Percentiles rank a stretch among this genome's conserved stretches.
Conservation (phyloP, 2,329 filamentous ascomycete genomes). For the Teratosphaeria gauchensis region DNA sequence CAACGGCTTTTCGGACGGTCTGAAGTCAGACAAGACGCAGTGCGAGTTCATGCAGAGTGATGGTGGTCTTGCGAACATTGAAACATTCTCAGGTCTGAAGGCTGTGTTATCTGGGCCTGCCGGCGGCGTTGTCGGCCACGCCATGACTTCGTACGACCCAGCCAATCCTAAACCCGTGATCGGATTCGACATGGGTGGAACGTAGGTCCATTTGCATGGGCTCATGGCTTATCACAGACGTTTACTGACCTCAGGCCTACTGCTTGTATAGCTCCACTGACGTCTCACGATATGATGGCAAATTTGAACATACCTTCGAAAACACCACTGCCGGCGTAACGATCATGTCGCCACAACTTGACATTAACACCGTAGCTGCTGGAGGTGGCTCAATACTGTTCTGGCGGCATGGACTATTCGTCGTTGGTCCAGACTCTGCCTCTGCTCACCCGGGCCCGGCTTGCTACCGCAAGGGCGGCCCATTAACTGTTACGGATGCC, state of each 20-base stretch:
- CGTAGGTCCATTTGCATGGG: too few species aligned
- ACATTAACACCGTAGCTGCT: conserved; percentile 16
- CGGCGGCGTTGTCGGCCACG: conserved; percentile 27
- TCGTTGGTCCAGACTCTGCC: conserved; percentile 14
- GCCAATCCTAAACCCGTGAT: conserved; percentile 19
- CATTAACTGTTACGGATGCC: conserved; percentile 27
- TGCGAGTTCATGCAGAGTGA: conserved; percentile 29
- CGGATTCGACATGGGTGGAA: conserved; percentile 8
- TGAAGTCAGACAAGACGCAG: conserved; percentile 15
- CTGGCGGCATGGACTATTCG: conserved; percentile 11
- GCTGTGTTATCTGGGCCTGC: conserved; percentile 27
- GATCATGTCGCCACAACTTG: conserved; percentile 12
- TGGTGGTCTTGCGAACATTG: conserved; percentile 21
- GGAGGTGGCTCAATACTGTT: conserved; percentile 11
- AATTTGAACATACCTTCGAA: conserved; percentile 13
- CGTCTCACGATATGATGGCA: conserved; percentile 8
- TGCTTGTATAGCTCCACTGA: conserved; percentile 6
- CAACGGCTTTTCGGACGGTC: conserved; percentile 17
- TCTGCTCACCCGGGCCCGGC: conserved; percentile 25
- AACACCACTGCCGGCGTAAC: conserved; percentile 11
- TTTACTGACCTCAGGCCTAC: too few species aligned
- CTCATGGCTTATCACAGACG: too few species aligned
- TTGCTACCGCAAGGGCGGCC: conserved; percentile 27
- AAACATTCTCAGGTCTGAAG: conserved; percentile 23
- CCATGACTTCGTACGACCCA: conserved; percentile 23